A percentile compares a stretch with the other conserved stretches of the same genome.
Evolutionary conservation across 2,329 filamentous ascomycete genomes (phyloP).

Genomic region (Alternaria panax): DNA sequence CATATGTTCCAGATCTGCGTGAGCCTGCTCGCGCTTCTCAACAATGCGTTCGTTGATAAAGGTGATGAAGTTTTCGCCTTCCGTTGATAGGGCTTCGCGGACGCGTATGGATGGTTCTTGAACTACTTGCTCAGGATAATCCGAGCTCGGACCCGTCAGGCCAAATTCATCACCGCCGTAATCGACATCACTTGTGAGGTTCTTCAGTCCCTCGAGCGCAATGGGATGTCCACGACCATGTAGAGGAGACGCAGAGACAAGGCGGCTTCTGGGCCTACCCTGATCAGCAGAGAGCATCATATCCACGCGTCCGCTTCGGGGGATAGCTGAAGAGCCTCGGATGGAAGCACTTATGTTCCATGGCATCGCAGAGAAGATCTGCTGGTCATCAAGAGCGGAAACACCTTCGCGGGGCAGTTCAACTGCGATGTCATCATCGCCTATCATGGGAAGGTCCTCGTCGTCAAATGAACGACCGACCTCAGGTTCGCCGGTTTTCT

Average conservation of each 20-base stretch:
- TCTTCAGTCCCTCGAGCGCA: conserved; percentile 38
- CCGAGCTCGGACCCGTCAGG: conserved; percentile 28
- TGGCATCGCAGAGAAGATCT: conserved; percentile 70
- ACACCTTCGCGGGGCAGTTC: conserved; percentile 76
- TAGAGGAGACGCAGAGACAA: conserved; percentile 68
- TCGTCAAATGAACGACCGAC: conserved; percentile 48
- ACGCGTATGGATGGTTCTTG: conserved; percentile 52
- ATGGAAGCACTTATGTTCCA: conserved; percentile 70
- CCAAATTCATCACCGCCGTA: conserved; percentile 32
- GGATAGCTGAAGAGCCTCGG: conserved; percentile 57
- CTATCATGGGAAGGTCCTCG: conserved; percentile 37
- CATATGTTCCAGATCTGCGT: conserved; percentile 16
- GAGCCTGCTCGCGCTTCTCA: conserved; percentile 35
- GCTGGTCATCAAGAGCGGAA: conserved; percentile 71
- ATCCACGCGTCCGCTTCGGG: conserved; percentile 53
- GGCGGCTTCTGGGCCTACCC: conserved; percentile 55
- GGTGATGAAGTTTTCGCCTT: conserved; percentile 68
- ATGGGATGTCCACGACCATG: conserved; percentile 56
- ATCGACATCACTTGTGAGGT: conserved; percentile 42
- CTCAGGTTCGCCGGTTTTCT: conserved; percentile 42
- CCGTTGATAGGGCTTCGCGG: conserved; percentile 62
- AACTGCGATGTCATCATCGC: conserved; percentile 66
- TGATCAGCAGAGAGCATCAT: conserved; percentile 45
- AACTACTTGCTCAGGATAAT: conserved; percentile 16
- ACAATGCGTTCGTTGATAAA: conserved; percentile 62